These are phyloP conservation scores for Scheffersomyces illinoinensis DNA, from an alignment of 1,139 yeast genomes.

Conservation along the genomic window DNA sequence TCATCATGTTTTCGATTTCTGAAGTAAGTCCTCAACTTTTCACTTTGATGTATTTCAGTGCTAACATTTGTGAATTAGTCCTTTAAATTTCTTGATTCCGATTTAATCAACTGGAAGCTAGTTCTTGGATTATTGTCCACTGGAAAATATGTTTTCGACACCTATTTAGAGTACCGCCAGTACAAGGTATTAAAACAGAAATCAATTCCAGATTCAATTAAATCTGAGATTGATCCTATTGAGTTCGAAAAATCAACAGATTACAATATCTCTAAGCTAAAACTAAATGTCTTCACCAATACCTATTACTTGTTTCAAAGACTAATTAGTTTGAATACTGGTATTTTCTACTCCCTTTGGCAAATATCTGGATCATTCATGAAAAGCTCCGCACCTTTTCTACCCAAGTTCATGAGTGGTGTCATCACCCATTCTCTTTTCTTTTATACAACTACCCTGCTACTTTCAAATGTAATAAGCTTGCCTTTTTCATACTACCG, in stretches of 20 bases:
- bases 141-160: conserved; percentile 74
- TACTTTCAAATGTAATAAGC: conserved; percentile 51
- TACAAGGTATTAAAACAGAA: conserved; percentile 59
- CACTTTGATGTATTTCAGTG: background rate
- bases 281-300: conserved; percentile 62
- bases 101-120: conserved; percentile 74
- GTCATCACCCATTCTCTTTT: conserved; percentile 67
- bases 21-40: conserved; percentile 19
- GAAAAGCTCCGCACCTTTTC: conserved; percentile 26
- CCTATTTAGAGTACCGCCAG: conserved; percentile 76
- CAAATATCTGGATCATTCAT: conserved; percentile 45
- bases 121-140: conserved; percentile 73
- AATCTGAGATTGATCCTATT: conserved; percentile 64
- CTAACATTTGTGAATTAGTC: conserved; percentile 19
- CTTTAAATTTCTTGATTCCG: conserved; percentile 49
- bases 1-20: conserved; percentile 19
- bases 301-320: conserved; percentile 56
- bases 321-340: conserved; percentile 56
- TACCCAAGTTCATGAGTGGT: conserved; percentile 52
- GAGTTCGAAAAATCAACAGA: conserved; percentile 78
- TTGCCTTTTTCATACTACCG: conserved; percentile 74
- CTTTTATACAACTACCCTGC: conserved; percentile 47
- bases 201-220: conserved; percentile 63
- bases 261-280: conserved; percentile 80
- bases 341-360: conserved; percentile 75